Evolutionary conservation across 2,329 filamentous ascomycete species (phyloP), one percentile per base, ranked within the genome.

Genomic region (Neodidymelliopsis sp.): DNA sequence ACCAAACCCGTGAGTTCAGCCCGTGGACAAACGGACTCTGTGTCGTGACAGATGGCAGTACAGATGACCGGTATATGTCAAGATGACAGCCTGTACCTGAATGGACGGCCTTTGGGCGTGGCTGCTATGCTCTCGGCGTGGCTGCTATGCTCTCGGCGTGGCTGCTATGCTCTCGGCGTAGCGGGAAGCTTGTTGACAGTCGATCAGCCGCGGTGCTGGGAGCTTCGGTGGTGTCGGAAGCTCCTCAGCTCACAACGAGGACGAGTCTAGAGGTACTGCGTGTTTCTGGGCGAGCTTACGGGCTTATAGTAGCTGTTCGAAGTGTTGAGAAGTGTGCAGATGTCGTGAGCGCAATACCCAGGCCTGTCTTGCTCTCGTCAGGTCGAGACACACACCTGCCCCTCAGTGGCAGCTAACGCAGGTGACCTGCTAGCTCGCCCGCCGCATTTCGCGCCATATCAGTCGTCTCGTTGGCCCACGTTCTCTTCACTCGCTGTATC

Each of bases 241-340:
- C 54, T 47, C 53, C 57, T 59, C 57, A 50, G 47, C 53, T 51
- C 44, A 45, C 46, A 54, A 61, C 57, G 53, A 51, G 28, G 48
- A 54, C 24, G 41, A 39, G 30, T 13, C 15, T 23, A 29, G 12
- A 13, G 16, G 11, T 12, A 23, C 9, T 20, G 18, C 18, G 16
- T 20, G 20, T 25, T 22, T n/a, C 39, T 29, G 30, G 34, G 41
- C 16, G 23, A 38, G 29, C 23, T 13, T 19, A 12, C n/a, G 24
- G 23, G 48, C 39, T 50, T 56, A 49, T 53, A 41, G 24, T 22
- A 13, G 12, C 30, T 28, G 30, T 15, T 13, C 46, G 49, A 46
- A 54, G 50, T 59, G 59, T 60, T 62, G 57, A 41, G 59, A 49
- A 12, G 29, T 30, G 24, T 51, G 51, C 43, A 56, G 52, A 31